phyloP scores from a whole-genome alignment of 1,284 basidiomycete genomes.

The Moesziomyces globuligerus region DNA sequence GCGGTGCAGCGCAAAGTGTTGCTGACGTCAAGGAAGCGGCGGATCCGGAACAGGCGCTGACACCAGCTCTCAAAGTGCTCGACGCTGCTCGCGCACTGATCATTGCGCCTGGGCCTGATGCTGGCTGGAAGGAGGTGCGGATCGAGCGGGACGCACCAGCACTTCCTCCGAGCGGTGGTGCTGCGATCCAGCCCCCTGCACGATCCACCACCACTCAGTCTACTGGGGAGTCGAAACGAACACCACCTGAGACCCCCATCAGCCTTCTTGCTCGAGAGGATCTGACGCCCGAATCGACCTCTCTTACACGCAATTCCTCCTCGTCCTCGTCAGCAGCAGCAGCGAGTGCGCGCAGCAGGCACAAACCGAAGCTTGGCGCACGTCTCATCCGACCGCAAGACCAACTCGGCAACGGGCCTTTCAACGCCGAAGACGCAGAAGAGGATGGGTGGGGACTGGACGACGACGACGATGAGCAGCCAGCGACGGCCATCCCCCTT shows the following conservation, averaged over 20 bases:
- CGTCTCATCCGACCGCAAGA: constrained; percentile 51
- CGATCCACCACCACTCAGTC: not conserved
- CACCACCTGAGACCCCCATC: constrained; percentile 13
- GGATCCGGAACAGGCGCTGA: not conserved
- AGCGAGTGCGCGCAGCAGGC: constrained; percentile 19
- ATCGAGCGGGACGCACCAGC: constrained; percentile 30
- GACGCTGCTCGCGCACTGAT: constrained; percentile 34
- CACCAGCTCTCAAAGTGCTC: constrained; percentile 29
- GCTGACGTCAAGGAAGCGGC: not conserved
- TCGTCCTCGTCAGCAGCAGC: constrained; percentile 20
- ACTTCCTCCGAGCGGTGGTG: constrained; percentile 11
- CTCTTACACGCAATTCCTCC: constrained; percentile 38
- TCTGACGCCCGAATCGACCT: constrained; percentile 4
- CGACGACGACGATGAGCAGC: constrained; percentile 37
- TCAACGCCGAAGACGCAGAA: constrained; percentile 48
- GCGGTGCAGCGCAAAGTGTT: not conserved
- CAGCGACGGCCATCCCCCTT: not conserved
- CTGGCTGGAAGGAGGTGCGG: constrained; percentile 39
- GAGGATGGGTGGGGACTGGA: constrained; percentile 54
- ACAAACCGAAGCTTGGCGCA: constrained; percentile 47
- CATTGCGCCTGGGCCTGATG: constrained; percentile 17
- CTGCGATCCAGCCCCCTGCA: not conserved
- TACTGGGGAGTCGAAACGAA: constrained; percentile 8
- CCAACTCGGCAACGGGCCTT: constrained; percentile 57
- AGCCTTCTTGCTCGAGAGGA: constrained; percentile 24